Base-by-base conservation (phyloP, 2,329 filamentous ascomycete species). In the Lachnellula occidentalis region DNA sequence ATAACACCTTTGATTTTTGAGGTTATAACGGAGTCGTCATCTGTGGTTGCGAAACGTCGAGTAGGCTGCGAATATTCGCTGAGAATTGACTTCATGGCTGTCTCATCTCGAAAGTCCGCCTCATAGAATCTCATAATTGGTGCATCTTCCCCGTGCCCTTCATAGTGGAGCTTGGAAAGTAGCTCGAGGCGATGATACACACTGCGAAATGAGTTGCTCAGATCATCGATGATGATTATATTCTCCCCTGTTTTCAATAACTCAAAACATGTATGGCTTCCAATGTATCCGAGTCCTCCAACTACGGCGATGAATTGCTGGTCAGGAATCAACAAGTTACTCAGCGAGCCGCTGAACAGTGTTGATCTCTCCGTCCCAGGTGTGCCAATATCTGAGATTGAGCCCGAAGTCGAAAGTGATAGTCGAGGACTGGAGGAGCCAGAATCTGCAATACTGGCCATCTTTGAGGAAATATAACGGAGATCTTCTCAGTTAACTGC, bases 1-100 rank as follows among this genome's bases (percentile, higher is more conserved):
- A 87, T 85, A 22, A 86, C 81, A 1, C 82, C 82, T 0, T 72
- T 70, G 55, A 85, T 83, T 34, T 72, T 75, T 2, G 80, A 82
- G 50, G 45, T 46, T 45, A 31, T 36, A 37, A 42, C 19, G 22
- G 53, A 27, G 21, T 27, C 12, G 24, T 48, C 41, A 45, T 51
- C 53, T 27, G 34, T 31, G 12, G 22, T 15, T n/a, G 21, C 12
- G 83, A 27, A 85, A 3, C 17, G 24, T 48, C 12, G 17, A 14
- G 50, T 19, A 4, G 22, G 79, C 64, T 9, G 50, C 5, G 51
- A 19, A 49, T 59, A 63, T 41, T 55, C 34, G 12, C 59, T 56
- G n/a, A 67, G 58, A 17, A 67, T 60, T 2, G 53, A 42, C 24
- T 45, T 55, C 11, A 66, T 59, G 4, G 58, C 47, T 7, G 39